These are phyloP conservation scores for Tarenaya hassleriana DNA, from an alignment of 345 rosid genomes.

Conservation along the genomic window DNA sequence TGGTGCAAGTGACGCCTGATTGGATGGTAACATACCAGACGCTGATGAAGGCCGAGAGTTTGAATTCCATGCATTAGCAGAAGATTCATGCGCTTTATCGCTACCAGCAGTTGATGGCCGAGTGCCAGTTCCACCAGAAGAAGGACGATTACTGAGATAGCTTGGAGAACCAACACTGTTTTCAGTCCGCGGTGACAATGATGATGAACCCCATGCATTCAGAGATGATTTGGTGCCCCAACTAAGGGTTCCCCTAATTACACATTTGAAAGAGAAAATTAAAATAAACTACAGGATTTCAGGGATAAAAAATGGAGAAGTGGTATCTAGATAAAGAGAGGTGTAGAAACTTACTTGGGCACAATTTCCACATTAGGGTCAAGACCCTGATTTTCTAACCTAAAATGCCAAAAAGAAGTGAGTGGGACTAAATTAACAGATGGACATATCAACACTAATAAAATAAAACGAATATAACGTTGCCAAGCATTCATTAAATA, in stretches of 20 bases:
- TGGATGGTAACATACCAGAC: conserved; percentile 74
- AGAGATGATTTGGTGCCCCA: conserved; percentile 88
- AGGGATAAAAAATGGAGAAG: neutral
- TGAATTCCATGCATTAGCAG: conserved; percentile 58
- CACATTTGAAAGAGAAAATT: conserved; percentile 2
- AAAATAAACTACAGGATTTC: neutral
- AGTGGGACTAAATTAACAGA: conserved; percentile 2
- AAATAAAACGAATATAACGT: neutral
- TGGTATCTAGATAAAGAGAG: conserved; percentile 6
- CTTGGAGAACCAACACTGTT: conserved; percentile 73
- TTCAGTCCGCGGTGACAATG: conserved; percentile 62
- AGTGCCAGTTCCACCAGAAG: conserved; percentile 89
- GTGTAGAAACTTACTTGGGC: conserved; percentile 70
- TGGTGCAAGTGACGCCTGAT: conserved; percentile 52
- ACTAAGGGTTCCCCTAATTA: conserved; percentile 71
- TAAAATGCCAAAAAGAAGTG: conserved; percentile 27
- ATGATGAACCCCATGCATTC: conserved; percentile 86
- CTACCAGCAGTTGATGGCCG: conserved; percentile 94
- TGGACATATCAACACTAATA: neutral
- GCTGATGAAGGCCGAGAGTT: conserved; percentile 95
- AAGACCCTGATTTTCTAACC: conserved; percentile 96
- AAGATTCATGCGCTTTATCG: conserved; percentile 61
- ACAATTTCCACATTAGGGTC: conserved; percentile 97
- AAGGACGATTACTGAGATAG: conserved; percentile 78
- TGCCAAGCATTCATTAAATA: conserved; percentile 24